Conservation (phyloP, 352 stramenopile genomes). For the Aphanomyces cochlioides region DNA sequence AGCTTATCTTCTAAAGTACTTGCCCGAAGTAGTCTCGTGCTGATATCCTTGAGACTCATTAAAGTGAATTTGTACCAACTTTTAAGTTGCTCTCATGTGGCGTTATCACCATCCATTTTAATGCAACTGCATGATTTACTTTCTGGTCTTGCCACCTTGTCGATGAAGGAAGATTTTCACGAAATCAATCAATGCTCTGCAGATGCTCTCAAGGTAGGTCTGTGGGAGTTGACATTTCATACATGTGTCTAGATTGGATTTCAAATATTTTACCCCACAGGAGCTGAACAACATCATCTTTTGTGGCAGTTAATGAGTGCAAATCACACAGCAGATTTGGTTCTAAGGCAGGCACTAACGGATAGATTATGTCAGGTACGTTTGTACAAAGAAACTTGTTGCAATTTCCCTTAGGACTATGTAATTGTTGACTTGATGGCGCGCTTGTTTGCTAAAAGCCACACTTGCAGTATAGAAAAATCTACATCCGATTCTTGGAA, state of each 20-base stretch:
- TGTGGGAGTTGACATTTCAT: background rate
- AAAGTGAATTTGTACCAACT: slow-evolving; percentile 43
- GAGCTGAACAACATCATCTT: slow-evolving; percentile 24
- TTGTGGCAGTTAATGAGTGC: slow-evolving; percentile 33
- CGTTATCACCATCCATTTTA: slow-evolving; percentile 8
- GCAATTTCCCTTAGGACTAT: slow-evolving; percentile 26
- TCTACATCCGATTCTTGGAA: background rate
- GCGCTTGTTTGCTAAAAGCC: slow-evolving; percentile 24
- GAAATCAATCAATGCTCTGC: slow-evolving; percentile 45
- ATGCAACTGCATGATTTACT: slow-evolving; percentile 11
- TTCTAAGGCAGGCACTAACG: slow-evolving; percentile 33
- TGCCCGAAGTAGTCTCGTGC: slow-evolving; percentile 12
- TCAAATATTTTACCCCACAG: slow-evolving; percentile 42
- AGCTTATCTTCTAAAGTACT: too few species aligned
- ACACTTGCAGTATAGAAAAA: background rate
- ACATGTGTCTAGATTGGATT: slow-evolving; percentile 45
- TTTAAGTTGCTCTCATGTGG: slow-evolving; percentile 9
- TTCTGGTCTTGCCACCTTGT: slow-evolving; percentile 12
- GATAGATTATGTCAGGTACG: slow-evolving; percentile 38
- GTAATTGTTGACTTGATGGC: slow-evolving; percentile 36
- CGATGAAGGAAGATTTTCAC: slow-evolving; percentile 12
- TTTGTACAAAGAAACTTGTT: background rate
- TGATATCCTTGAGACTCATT: slow-evolving; percentile 46
- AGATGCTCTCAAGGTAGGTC: slow-evolving; percentile 41
- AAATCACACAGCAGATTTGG: background rate